Percentiles rank a stretch among this genome's conserved stretches.
phyloP scores from a whole-genome alignment of 805 yeast genomes.

The Dipodascus geniculatus region DNA sequence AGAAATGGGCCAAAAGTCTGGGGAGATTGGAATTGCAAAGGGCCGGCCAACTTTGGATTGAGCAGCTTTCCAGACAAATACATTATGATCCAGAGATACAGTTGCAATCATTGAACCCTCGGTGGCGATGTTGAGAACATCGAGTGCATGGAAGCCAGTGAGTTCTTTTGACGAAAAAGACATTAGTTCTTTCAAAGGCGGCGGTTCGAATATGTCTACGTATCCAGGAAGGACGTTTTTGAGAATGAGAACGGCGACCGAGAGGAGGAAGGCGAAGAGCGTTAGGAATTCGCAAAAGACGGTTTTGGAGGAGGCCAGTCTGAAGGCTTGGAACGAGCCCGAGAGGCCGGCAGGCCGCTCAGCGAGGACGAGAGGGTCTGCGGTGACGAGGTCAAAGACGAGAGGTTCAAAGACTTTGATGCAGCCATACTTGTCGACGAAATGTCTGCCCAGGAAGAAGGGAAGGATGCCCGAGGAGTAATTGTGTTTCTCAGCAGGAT shows the following conservation, averaged over 20 bases:
- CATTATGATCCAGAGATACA: slow-evolving; percentile 61
- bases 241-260: slow-evolving; percentile 36
- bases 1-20: slow-evolving; percentile 21
- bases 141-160: slow-evolving; percentile 46
- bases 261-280: slow-evolving; percentile 38
- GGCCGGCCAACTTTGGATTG: slow-evolving; percentile 7
- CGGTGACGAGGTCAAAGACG: neutral
- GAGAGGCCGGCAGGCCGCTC: neutral
- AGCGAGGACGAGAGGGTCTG: too few relatives aligned
- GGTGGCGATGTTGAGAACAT: slow-evolving; percentile 40
- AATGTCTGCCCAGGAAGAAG: neutral
- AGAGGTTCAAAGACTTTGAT: neutral
- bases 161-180: slow-evolving; percentile 30
- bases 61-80: slow-evolving; percentile 49
- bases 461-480: neutral
- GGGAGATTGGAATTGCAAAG: slow-evolving; percentile 13
- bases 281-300: slow-evolving; percentile 41
- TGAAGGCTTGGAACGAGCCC: neutral
- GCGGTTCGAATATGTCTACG: neutral
- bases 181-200: slow-evolving; percentile 15
- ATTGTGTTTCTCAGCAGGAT: neutral
- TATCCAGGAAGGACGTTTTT: slow-evolving; percentile 26
- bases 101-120: slow-evolving; percentile 36
- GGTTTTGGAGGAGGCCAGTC: slow-evolving; percentile 1
- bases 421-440: neutral